Evolutionary conservation across 768 basidiomycete genomes (phyloP).

Genomic region (Lyophyllum shimeji): DNA sequence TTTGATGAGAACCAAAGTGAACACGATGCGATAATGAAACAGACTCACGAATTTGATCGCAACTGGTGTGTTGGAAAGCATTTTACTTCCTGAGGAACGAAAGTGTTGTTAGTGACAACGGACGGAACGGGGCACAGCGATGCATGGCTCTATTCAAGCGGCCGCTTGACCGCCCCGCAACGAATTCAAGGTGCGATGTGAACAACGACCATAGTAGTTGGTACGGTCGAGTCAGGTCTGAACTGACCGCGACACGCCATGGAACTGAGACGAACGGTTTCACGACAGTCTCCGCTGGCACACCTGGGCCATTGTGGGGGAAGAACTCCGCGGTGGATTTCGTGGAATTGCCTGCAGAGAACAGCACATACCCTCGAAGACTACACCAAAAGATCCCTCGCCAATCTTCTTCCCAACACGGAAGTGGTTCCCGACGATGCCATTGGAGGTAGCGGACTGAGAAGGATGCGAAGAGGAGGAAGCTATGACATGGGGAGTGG

Average conservation of each 20-base stretch:
- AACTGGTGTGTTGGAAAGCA: constrained; percentile 82
- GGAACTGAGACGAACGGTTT: not conserved
- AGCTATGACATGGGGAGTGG: constrained; percentile 82
- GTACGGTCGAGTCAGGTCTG: too few relatives aligned
- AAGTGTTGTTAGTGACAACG: constrained; percentile 3
- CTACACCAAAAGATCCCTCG: constrained; percentile 98
- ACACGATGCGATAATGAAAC: constrained; percentile 6
- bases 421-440: constrained; percentile 78
- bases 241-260: not conserved
- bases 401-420: constrained; percentile 98
- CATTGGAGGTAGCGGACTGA: constrained; percentile 61
- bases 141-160: not conserved
- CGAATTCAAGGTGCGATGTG: not conserved
- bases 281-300: constrained; percentile 9
- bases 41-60: constrained; percentile 93
- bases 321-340: not conserved
- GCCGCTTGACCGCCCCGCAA: not conserved
- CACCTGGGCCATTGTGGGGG: not conserved
- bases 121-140: not conserved
- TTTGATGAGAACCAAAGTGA: constrained; percentile 11
- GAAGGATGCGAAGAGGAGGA: constrained; percentile 72
- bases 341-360: not conserved
- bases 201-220: not conserved
- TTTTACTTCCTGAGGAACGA: constrained; percentile 68
- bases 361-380: constrained; percentile 80